Evolutionary conservation across 2,329 filamentous ascomycete genomes (phyloP).

Genomic region (Hymenoscyphus repandus): DNA sequence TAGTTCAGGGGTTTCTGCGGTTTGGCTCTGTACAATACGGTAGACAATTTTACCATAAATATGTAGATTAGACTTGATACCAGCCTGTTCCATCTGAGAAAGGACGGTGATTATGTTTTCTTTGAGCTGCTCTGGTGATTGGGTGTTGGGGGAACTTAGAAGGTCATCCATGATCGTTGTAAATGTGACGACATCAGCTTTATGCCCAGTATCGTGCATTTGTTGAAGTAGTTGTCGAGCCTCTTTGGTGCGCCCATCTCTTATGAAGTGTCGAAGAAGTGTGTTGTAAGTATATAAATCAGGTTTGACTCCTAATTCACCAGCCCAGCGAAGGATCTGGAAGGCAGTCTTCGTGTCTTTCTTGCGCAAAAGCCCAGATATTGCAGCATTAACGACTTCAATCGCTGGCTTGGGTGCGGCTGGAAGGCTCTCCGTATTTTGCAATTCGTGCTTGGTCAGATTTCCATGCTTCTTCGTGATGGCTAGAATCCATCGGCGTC

Average conservation of each 20-base stretch:
- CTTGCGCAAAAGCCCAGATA: constrained; percentile 55
- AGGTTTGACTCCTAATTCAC: constrained; percentile 39
- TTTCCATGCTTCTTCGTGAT: constrained; percentile 19
- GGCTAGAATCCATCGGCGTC: constrained; percentile 46
- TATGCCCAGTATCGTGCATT: constrained; percentile 53
- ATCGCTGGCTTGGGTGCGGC: constrained; percentile 54
- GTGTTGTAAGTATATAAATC: constrained; percentile 57
- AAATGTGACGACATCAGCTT: constrained; percentile 64
- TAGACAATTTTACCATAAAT: constrained; percentile 69
- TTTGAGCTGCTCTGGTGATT: constrained; percentile 44
- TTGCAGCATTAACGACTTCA: constrained; percentile 63
- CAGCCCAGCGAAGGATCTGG: constrained; percentile 46
- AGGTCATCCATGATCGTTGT: constrained; percentile 64
- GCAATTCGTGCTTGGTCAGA: constrained; percentile 15
- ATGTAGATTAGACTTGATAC: constrained; percentile 54
- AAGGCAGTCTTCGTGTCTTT: constrained; percentile 44
- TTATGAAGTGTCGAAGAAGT: constrained; percentile 57
- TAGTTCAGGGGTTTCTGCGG: constrained; percentile 35
- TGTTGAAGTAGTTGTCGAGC: constrained; percentile 47
- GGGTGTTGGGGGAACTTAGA: constrained; percentile 37
- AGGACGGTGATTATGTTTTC: constrained; percentile 50
- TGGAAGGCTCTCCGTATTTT: constrained; percentile 27
- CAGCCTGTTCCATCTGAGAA: constrained; percentile 49
- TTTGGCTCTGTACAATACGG: constrained; percentile 42
- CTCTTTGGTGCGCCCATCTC: constrained; percentile 41